phyloP scores from a whole-genome alignment of 208 protist genomes.

The Acanthamoeba castellanii region DNA sequence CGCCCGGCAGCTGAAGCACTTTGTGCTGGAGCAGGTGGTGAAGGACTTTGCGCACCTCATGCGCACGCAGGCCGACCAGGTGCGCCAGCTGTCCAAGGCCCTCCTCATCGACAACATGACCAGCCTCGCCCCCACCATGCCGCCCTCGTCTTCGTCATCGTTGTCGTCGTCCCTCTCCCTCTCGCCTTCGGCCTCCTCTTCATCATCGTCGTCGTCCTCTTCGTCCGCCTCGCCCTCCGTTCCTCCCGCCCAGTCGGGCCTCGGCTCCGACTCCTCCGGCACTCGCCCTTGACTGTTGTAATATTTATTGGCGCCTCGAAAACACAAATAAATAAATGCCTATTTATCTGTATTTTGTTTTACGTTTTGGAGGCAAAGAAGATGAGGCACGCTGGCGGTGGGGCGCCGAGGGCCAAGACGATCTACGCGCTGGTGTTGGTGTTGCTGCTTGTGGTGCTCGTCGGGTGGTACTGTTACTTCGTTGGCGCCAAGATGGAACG shows the following conservation, averaged over 20 bases:
- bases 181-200: neutral
- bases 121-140: neutral
- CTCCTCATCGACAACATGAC: neutral
- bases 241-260: neutral
- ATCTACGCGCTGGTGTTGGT: too few species aligned
- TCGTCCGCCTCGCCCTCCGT: neutral
- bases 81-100: neutral
- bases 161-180: neutral
- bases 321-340: too few species aligned
- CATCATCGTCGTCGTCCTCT: neutral
- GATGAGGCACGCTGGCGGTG: too few species aligned
- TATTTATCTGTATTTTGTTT: too few species aligned
- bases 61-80: neutral
- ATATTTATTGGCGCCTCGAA: too few species aligned
- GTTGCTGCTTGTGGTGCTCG: too few species aligned
- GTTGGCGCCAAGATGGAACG: too few species aligned
- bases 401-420: too few species aligned
- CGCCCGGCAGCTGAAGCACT: neutral
- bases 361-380: too few species aligned
- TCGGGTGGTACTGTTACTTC: too few species aligned
- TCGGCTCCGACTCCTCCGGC: too few species aligned
- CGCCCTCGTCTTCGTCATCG: neutral
- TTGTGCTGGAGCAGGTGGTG: neutral
- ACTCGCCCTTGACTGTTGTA: too few species aligned
- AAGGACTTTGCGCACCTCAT: conserved; percentile 26